Evolutionary conservation across 768 basidiomycete genomes (phyloP).

Genomic region (Xerocomellus dryophilus): DNA sequence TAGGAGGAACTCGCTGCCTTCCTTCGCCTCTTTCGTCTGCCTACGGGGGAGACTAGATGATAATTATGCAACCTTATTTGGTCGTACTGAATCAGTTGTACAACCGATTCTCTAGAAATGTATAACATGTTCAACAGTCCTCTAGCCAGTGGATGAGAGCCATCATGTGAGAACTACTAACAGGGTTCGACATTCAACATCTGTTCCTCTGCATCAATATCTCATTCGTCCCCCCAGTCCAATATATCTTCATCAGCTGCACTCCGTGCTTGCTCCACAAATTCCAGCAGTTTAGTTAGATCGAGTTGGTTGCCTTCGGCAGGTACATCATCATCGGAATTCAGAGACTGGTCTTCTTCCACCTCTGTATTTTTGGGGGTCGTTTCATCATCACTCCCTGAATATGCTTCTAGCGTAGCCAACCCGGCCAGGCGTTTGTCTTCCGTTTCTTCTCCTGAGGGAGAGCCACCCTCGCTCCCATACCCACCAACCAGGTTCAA

Average conservation of each 20-base stretch:
- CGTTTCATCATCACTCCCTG: conserved; percentile 19
- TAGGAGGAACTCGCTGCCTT: conserved; percentile 33
- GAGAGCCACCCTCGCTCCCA: conserved; percentile 48
- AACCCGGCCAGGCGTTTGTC: conserved; percentile 11
- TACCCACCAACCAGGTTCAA: conserved; percentile 58
- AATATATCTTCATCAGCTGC: conserved; percentile 29
- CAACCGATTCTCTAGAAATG: neutral
- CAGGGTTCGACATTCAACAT: neutral
- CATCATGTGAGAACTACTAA: neutral
- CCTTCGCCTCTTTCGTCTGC: neutral
- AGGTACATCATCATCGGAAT: conserved; percentile 16
- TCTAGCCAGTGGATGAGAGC: neutral
- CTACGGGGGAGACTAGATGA: neutral
- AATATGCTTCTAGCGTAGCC: conserved; percentile 25
- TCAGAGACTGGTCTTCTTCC: conserved; percentile 13
- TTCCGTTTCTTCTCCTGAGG: conserved; percentile 23
- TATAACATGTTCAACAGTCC: neutral
- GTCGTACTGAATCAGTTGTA: neutral
- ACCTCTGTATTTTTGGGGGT: neutral
- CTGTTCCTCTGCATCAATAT: conserved; percentile 15
- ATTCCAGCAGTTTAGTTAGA: conserved; percentile 20
- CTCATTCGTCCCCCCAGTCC: conserved; percentile 34
- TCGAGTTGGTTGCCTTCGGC: conserved; percentile 14
- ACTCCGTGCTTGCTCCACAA: conserved; percentile 22
- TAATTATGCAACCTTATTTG: neutral